phyloP scores from a whole-genome alignment of 768 basidiomycete species.

The Sporobolomyces phaffii region DNA sequence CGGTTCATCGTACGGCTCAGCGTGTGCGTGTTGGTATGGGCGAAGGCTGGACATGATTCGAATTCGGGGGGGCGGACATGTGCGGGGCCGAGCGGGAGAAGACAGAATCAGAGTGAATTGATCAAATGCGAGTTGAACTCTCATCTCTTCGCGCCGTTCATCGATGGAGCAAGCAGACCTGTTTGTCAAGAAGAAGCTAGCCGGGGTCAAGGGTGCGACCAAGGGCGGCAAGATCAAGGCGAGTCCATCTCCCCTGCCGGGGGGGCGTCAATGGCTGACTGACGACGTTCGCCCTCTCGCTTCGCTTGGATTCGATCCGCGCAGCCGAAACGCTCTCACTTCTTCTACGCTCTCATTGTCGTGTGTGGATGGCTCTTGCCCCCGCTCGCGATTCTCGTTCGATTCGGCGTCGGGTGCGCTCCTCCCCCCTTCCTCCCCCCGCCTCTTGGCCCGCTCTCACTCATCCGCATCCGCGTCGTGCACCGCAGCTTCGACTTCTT shows the following conservation, averaged over 20 bases:
- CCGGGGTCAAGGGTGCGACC: neutral
- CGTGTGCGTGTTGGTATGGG: neutral
- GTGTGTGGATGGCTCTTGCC: conserved; percentile 40
- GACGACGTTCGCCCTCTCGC: no score
- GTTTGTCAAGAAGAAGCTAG: conserved; percentile 5
- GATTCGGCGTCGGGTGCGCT: conserved; percentile 41
- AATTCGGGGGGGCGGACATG: neutral
- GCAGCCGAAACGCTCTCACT: conserved; percentile 27
- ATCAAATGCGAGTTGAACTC: no score
- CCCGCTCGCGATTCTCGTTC: conserved; percentile 41
- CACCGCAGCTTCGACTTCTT: conserved; percentile 35
- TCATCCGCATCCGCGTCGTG: neutral
- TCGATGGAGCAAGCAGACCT: conserved; percentile 11
- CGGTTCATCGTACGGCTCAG: neutral
- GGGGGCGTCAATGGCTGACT: no score
- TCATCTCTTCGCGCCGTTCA: neutral
- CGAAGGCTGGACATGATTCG: neutral
- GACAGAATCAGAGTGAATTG: no score
- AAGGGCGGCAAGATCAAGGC: neutral
- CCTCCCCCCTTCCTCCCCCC: conserved; percentile 27
- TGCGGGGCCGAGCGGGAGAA: neutral
- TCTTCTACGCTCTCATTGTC: conserved; percentile 32
- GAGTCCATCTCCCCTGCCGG: neutral
- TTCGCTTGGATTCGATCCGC: neutral
- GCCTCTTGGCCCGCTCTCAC: neutral